Evolutionary conservation across 305 asterid genomes (phyloP).

Genomic region (Fraxinus floribunda): DNA sequence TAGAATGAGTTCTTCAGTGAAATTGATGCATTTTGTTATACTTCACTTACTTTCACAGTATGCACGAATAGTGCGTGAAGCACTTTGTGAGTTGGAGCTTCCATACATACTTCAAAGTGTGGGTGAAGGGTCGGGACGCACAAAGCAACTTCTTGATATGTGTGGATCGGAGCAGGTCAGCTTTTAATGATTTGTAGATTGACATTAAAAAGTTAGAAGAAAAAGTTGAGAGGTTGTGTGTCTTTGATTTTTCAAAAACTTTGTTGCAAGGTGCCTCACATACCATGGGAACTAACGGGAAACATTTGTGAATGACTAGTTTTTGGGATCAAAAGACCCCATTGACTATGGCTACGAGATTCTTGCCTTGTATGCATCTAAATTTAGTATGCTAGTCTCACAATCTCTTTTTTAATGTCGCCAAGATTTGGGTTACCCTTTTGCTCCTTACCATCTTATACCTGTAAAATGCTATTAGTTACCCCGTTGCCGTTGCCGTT

Average conservation of each 20-base stretch:
- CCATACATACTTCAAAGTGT: conserved; percentile 68
- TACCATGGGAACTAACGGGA: not conserved
- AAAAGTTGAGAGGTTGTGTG: not conserved
- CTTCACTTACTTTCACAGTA: conserved; percentile 32
- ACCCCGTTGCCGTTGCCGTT: not conserved
- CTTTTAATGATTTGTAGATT: not conserved
- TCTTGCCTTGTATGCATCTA: not conserved
- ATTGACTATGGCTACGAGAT: not conserved
- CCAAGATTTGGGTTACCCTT: not conserved
- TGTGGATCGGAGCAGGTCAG: conserved; percentile 68
- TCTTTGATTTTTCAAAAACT: not conserved
- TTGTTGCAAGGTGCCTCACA: not conserved
- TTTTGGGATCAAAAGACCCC: not conserved
- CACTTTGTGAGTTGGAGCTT: conserved; percentile 75
- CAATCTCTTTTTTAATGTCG: not conserved
- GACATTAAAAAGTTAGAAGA: not conserved
- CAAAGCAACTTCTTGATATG: conserved; percentile 41
- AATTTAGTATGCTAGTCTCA: not conserved
- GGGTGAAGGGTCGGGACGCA: conserved; percentile 62
- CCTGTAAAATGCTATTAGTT: not conserved
- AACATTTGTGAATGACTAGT: not conserved
- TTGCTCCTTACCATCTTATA: not conserved
- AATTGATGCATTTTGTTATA: not conserved
- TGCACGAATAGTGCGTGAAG: conserved; percentile 82
- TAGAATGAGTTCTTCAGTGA: not conserved